Evolutionary conservation across 2,329 filamentous ascomycete genomes (phyloP).

Genomic region (Xylariaceae sp.): DNA sequence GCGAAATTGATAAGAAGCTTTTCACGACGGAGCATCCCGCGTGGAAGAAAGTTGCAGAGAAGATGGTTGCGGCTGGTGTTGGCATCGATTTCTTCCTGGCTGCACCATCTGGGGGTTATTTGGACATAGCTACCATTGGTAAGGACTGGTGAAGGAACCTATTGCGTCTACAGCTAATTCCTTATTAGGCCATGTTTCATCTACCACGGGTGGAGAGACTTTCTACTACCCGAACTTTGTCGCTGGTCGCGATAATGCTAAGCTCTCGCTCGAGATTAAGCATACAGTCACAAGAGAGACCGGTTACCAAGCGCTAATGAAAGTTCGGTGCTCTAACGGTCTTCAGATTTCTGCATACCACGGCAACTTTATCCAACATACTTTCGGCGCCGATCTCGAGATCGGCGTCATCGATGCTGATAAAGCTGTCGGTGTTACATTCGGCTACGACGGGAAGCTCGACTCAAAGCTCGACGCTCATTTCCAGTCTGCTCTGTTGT

Average conservation of each 20-base stretch:
- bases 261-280: conserved; percentile 81
- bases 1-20: conserved; percentile 89
- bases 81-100: conserved; percentile 95
- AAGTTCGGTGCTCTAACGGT: conserved; percentile 96
- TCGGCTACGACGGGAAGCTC: conserved; percentile 96
- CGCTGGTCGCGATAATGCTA: conserved; percentile 79
- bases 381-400: conserved; percentile 91
- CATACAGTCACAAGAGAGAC: conserved; percentile 88
- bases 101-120: conserved; percentile 84
- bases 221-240: conserved; percentile 99
- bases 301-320: conserved; percentile 95
- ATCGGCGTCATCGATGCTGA: conserved; percentile 91
- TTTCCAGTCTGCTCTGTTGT: conserved; percentile 93
- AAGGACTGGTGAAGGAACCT: conserved; percentile 33
- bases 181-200: conserved; percentile 72
- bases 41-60: conserved; percentile 84
- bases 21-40: conserved; percentile 86
- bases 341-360: conserved; percentile 93
- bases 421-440: conserved; percentile 88
- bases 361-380: conserved; percentile 95
- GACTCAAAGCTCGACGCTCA: conserved; percentile 95
- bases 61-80: conserved; percentile 84
- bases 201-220: conserved; percentile 89
- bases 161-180: conserved; percentile 21
- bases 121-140: conserved; percentile 92